Conservation (phyloP, 2,329 filamentous ascomycete genomes). For the Graphilbum ipis-grandicollis region DNA sequence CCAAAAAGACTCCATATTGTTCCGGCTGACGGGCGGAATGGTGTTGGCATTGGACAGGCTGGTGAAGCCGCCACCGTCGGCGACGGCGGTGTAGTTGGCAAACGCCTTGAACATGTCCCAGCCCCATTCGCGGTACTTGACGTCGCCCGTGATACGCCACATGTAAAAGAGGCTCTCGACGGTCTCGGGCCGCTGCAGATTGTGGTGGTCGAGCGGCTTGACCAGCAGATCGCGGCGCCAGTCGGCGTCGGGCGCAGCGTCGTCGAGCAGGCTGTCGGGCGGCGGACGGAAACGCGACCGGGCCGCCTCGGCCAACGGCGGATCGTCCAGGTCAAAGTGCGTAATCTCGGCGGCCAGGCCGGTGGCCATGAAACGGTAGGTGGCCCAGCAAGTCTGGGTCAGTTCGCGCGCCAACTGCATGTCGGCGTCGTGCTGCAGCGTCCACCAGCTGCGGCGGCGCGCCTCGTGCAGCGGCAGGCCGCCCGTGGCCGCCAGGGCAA, state of each 20-base stretch:
- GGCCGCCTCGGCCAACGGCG: conserved; percentile 44
- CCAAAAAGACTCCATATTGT: conserved; percentile 99
- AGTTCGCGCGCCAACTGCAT: conserved; percentile 77
- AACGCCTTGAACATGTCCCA: conserved; percentile 98
- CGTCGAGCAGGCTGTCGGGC: conserved; percentile 12
- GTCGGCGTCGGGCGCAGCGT: conserved; percentile 25
- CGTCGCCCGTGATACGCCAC: conserved; percentile 92
- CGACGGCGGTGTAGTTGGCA: conserved; percentile 65
- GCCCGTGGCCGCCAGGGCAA: conserved; percentile 72
- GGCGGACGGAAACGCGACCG: conserved; percentile 31
- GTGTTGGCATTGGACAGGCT: conserved; percentile 59
- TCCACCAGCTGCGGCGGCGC: conserved; percentile 55
- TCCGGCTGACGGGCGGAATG: conserved; percentile 50
- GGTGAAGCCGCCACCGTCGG: conserved; percentile 65
- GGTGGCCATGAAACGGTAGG: conserved; percentile 80
- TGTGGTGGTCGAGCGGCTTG: conserved; percentile 71
- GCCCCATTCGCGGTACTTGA: conserved; percentile 83
- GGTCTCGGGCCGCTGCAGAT: conserved; percentile 88
- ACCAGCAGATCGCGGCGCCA: conserved; percentile 72
- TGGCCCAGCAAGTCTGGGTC: conserved; percentile 95
- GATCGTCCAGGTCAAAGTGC: conserved; percentile 63
- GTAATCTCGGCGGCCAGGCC: conserved; percentile 91
- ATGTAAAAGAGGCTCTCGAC: conserved; percentile 96
- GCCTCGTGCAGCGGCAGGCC: conserved; percentile 63
- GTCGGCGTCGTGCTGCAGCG: conserved; percentile 63